Evolutionary conservation across 2,329 filamentous ascomycete species (phyloP).

Genomic region (Exophiala mesophila): DNA sequence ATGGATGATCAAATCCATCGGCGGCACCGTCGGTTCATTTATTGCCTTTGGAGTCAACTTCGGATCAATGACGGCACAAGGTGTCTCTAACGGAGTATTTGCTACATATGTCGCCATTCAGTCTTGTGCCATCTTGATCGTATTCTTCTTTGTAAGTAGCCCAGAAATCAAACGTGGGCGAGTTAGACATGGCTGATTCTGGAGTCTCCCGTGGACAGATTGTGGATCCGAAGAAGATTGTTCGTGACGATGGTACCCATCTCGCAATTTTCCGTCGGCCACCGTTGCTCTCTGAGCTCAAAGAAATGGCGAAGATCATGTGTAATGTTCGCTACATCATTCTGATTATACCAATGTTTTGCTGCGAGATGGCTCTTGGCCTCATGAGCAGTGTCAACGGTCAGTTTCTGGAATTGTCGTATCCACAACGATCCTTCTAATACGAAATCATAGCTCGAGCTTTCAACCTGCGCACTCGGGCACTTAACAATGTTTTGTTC

Average conservation of each 20-base stretch:
- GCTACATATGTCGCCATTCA: not conserved
- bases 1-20: constrained; percentile 18
- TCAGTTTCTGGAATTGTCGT: constrained; percentile 5
- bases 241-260: constrained; percentile 25
- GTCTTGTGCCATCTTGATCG: not conserved
- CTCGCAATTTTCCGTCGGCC: constrained; percentile 24
- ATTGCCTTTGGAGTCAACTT: constrained; percentile 24
- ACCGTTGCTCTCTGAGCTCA: constrained; percentile 18
- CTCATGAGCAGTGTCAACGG: not conserved
- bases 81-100: constrained; percentile 22
- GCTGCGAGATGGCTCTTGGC: constrained; percentile 20
- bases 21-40: constrained; percentile 19
- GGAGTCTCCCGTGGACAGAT: too few relatives aligned
- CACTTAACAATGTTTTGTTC: constrained; percentile 23
- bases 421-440: too few relatives aligned
- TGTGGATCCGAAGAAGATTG: constrained; percentile 20
- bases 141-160: constrained; percentile 8
- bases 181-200: too few relatives aligned
- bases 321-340: constrained; percentile 16
- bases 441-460: constrained; percentile 18
- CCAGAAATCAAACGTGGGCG: too few relatives aligned
- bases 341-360: constrained; percentile 16
- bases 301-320: constrained; percentile 13
- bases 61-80: constrained; percentile 15
- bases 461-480: constrained; percentile 24